phyloP scores from a whole-genome alignment of 1,284 basidiomycete species.

The Grifola frondosa region DNA sequence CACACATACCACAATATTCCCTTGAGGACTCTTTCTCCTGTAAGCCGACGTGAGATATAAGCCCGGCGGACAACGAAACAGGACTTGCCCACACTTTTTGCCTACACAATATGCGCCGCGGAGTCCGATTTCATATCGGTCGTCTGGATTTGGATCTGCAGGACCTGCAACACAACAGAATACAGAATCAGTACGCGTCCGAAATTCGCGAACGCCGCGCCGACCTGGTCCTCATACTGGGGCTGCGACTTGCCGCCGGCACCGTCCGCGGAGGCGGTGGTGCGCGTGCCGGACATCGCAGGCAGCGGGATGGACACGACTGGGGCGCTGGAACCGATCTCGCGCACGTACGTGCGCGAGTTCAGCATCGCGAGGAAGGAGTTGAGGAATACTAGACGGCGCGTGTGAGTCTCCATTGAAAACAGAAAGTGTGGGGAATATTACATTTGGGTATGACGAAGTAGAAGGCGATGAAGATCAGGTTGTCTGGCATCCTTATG shows the following conservation, averaged over 20 bases:
- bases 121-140: constrained; percentile 17
- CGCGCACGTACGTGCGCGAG: constrained; percentile 8
- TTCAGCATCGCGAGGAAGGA: constrained; percentile 16
- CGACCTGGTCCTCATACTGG: constrained; percentile 10
- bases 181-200: too few species aligned
- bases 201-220: too few species aligned
- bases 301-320: constrained; percentile 18
- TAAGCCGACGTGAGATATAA: too few species aligned
- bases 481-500: background rate
- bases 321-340: constrained; percentile 6
- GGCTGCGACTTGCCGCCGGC: too few species aligned
- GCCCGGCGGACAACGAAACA: too few species aligned
- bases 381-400: constrained; percentile 15
- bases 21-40: too few species aligned
- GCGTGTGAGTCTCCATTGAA: too few species aligned
- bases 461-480: background rate
- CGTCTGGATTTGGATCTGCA: constrained; percentile 16
- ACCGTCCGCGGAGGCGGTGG: constrained; percentile 9
- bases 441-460: background rate
- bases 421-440: too few species aligned
- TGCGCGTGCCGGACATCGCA: constrained; percentile 5
- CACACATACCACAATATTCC: too few species aligned
- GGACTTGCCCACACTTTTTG: too few species aligned
- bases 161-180: background rate
- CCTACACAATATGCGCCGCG: too few species aligned